Base-by-base conservation (phyloP, 2,329 filamentous ascomycete species). In the Fusarium denticulatum region DNA sequence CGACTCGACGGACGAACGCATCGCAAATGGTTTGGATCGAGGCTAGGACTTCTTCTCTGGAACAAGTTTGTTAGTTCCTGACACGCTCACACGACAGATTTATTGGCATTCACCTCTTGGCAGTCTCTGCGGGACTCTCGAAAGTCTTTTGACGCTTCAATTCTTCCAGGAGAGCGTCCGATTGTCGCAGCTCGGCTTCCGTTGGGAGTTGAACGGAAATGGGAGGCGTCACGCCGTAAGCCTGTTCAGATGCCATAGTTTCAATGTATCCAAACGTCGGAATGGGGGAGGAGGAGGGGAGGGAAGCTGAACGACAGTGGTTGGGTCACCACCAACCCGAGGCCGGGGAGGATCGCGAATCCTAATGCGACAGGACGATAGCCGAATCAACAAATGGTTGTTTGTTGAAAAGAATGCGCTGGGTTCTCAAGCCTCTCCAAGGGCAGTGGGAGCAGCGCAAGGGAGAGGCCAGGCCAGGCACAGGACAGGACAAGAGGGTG, bases 91-190 rank as follows among this genome's bases (percentile, higher is more conserved):
- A 32, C n/a, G 18, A 42, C 20, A 30, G 3, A 47, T 16, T 20
- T 34, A 18, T 22, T 53, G 34, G 50, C 11, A 53, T 82, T 69
- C 83, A 94, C 94, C 95, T 92, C 81, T 93, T 94, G 71, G 94
- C 89, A 7, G 94, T 97, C 80, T 97, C 96, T 47, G 93, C 88
- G 20, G 91, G 88, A 59, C 90, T 90, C 83, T 98, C 96, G 78
- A 97, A 99, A 59, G 96, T 97, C 83, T 97, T 96, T 83, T 98
- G 94, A 45, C 88, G 88, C 81, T 94, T 94, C 69, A 99, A 85
- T 83, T 98, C 95, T 63, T 93, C 90, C 64, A 97, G 89, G 49
- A 99, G 88, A 63, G 91, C 87, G 75, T 94, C 91, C 77, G 94
- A 97, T 57, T 93, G 89, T 73, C 92, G 88, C 64, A 92, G 89